A percentile compares a stretch with the other conserved stretches of the same genome.
Conservation (phyloP, 208 protist species). For the Acanthamoeba healyi region DNA sequence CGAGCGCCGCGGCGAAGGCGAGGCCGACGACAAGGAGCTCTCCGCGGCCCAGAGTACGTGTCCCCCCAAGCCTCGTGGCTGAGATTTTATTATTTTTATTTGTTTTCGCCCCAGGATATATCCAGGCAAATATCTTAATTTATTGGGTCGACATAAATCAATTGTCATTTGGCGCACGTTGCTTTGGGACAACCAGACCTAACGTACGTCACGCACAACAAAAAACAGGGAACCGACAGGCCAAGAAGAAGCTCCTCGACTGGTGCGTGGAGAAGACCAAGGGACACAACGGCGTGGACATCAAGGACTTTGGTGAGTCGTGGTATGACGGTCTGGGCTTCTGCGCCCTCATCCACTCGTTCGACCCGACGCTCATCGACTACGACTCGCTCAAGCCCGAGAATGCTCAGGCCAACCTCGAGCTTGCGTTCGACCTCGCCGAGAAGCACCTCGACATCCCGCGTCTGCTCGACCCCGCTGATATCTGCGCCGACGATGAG, state of each 20-base stretch:
- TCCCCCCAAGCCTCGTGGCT: not conserved
- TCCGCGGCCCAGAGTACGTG: slow-evolving; percentile 38
- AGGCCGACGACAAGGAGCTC: slow-evolving; percentile 34
- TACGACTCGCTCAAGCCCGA: slow-evolving; percentile 47
- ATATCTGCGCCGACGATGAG: slow-evolving; percentile 82
- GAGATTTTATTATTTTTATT: not conserved
- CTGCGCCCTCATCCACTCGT: slow-evolving; percentile 85
- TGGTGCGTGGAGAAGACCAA: slow-evolving; percentile 89
- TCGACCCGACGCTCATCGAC: slow-evolving; percentile 75
- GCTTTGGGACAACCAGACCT: not conserved
- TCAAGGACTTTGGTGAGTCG: slow-evolving; percentile 87
- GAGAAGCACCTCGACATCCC: slow-evolving; percentile 88
- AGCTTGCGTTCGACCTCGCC: slow-evolving; percentile 88
- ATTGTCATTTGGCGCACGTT: not conserved
- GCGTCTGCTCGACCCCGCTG: slow-evolving; percentile 87
- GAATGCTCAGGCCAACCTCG: not conserved
- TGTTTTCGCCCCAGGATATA: not conserved
- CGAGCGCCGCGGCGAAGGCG: slow-evolving; percentile 79
- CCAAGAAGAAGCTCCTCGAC: slow-evolving; percentile 85
- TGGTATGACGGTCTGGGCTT: slow-evolving; percentile 86
- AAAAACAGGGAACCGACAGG: slow-evolving; percentile 65
- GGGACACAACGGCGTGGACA: slow-evolving; percentile 85
- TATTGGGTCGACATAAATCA: no score
- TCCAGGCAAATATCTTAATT: not conserved
- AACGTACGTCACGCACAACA: not conserved